These are phyloP conservation scores for Gypsophila paniculata DNA, from an alignment of 179 eudicot genomes.

Conservation along the genomic window DNA sequence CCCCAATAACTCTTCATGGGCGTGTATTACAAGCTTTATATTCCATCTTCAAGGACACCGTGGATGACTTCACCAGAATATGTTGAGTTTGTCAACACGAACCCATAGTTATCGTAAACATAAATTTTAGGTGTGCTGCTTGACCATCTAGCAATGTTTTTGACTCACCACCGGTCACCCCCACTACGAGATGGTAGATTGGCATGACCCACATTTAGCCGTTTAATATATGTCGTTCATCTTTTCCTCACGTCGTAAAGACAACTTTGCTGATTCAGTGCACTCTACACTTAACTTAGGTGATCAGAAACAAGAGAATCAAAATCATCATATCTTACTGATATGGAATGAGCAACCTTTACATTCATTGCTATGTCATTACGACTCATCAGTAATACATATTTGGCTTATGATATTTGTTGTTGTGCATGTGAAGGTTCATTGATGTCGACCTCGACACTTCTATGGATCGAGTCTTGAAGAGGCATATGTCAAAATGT, in stretches of 20 bases:
- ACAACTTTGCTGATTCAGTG: background rate
- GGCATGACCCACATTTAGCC: no score
- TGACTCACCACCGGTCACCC: no score
- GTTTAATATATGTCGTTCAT: no score
- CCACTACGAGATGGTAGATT: no score
- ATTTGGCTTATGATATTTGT: background rate
- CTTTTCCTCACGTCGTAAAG: background rate
- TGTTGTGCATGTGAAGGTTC: conserved; percentile 50
- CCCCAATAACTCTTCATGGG: background rate
- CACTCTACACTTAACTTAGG: background rate
- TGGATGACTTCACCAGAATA: background rate
- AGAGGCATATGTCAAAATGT: conserved; percentile 71
- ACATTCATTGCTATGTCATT: background rate
- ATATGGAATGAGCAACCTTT: background rate
- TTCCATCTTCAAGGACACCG: background rate
- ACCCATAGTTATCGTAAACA: no score
- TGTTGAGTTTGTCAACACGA: no score
- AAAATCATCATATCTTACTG: background rate
- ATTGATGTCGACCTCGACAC: conserved; percentile 68
- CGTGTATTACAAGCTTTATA: background rate
- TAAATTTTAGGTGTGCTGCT: no score
- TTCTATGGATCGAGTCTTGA: conserved; percentile 75
- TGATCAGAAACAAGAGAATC: background rate
- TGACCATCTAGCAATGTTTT: no score
- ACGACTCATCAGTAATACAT: no score